Conservation (phyloP, 768 basidiomycete species). For the Dictyophora rubrovolvata region DNA sequence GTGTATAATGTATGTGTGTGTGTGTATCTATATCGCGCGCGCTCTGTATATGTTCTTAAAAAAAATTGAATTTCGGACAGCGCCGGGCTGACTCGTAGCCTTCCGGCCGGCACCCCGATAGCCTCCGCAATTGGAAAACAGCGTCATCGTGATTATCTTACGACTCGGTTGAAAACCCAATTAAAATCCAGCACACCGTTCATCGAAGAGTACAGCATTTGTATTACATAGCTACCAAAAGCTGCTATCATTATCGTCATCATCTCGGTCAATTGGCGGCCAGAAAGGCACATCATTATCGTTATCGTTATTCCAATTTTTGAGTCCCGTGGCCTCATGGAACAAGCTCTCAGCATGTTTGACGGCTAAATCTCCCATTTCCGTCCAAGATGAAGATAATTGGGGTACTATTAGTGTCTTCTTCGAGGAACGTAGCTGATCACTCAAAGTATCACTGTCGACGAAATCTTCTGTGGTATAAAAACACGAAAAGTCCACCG, state of each 20-base stretch:
- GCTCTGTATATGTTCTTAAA: not conserved
- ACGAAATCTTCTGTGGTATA: not conserved
- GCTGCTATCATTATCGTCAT: not conserved
- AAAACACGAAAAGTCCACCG: slow-evolving; percentile 4
- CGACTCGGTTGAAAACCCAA: too few species aligned
- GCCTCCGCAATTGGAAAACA: not conserved
- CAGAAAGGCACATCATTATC: slow-evolving; percentile 1
- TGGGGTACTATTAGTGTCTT: slow-evolving; percentile 21
- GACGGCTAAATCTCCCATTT: slow-evolving; percentile 48
- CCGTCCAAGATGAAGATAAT: slow-evolving; percentile 27
- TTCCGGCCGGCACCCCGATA: not conserved
- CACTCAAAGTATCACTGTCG: not conserved
- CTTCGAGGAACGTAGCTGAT: not conserved
- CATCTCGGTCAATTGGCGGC: not conserved
- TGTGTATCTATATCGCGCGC: too few species aligned
- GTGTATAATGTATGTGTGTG: not conserved
- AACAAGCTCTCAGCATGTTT: slow-evolving; percentile 48
- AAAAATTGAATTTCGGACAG: not conserved
- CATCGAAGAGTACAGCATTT: not conserved
- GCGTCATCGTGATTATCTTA: too few species aligned
- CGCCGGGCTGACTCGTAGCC: not conserved
- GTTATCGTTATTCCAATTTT: not conserved
- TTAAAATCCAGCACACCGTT: not conserved
- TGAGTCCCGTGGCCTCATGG: slow-evolving; percentile 30
- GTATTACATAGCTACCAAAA: not conserved